Evolutionary conservation across 768 basidiomycete species (phyloP), one percentile per base, ranked within the genome.

Genomic region (Mycena galericulata): DNA sequence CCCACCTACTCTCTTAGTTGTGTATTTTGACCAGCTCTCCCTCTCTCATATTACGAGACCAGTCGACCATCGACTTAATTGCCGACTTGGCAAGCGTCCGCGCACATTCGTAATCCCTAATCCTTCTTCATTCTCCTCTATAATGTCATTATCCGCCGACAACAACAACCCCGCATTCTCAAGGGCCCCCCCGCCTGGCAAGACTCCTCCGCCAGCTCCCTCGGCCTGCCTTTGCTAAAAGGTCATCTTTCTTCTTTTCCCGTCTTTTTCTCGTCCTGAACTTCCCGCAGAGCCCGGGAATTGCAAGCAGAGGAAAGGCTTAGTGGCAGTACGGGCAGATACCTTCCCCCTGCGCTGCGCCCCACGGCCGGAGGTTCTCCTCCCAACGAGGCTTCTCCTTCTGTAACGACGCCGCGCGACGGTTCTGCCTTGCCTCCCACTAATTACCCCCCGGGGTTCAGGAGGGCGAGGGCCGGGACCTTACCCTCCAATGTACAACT

Each of bases 381-480:
- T 75, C 88, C 91, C 75, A 88, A 90, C 80, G 93, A 94, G 69
- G 80, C 83, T 71, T 79, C 86, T 68, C 82, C 90, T 75, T 86
- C 88, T 75, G 79, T 85, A 76, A 82, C 86, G 73, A 87, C 89
- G 51, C 83, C 87, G 61, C 85, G 82, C 75, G 91, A 92, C 80
- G 82, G 82, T 74, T 79, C 85, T 71, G 78, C 84, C 67, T 75
- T 91, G 76, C 89, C 93, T 74, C 86, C 91, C 71, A 89, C 90
- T 78, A 92, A 89, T 82, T 93, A 89, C 79, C 92, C 94, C 68
- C 86, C 92, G 62, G 93, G 94, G 68, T 97, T 96, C 79, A 90
- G 95, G 83, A 90, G 96, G 85, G 95, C 96, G 76, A 91, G 96
- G 90, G 97, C 97, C 73, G 97, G 96, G 65, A 98, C 97, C 85